Base-by-base conservation (phyloP, 768 basidiomycete species). In the Suillus subalutaceus region DNA sequence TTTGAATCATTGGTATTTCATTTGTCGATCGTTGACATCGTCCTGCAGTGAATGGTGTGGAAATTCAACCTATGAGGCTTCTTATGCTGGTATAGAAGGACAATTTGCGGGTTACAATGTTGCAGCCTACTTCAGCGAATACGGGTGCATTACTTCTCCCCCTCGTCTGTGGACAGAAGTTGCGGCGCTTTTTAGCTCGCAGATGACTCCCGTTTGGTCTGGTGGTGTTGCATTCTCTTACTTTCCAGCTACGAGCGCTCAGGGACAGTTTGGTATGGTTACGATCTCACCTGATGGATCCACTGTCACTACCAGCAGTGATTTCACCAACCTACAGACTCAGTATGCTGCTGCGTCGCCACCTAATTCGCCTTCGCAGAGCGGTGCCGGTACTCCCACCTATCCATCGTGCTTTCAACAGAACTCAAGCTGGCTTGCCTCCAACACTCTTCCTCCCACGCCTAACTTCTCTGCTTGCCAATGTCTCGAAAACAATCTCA, bases 161-260 rank as follows among this genome's bases (percentile, higher is more conserved):
- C 85, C 92, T 59, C 87, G 91, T 72, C 79, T 88, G 41, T 97
- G 94, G 93, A 89, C 88, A 43, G 96, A 97, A 75, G 86, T 88
- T 16, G 82, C 77, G 57, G 86, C 90, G 35, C 82, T 97, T 35
- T 92, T 93, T 75, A 85, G 90, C 66, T 74, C 84, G 13, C 77
- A 90, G 8, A 93, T 96, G 86, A 84, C 88, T 23, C 78, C 88
- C 64, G 88, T 90, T 60, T 97, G 91, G 89, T 94, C 92, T 40
- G 96, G 96, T 67, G 95, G 93, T 62, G 70, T 97, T 63, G 94
- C 95, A 4, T 94, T 94, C 77, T 90, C 89, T 59, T 97, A 96
- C 78, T 96, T 97, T 86, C 91, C 92, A 2, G 93, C 93, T 23
- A 57, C 73, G n/a, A 90, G 89, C 69, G 86, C 82, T 9, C 80